Conservation (phyloP, 106 monocot genomes). For the Xerophyta viscosa region DNA sequence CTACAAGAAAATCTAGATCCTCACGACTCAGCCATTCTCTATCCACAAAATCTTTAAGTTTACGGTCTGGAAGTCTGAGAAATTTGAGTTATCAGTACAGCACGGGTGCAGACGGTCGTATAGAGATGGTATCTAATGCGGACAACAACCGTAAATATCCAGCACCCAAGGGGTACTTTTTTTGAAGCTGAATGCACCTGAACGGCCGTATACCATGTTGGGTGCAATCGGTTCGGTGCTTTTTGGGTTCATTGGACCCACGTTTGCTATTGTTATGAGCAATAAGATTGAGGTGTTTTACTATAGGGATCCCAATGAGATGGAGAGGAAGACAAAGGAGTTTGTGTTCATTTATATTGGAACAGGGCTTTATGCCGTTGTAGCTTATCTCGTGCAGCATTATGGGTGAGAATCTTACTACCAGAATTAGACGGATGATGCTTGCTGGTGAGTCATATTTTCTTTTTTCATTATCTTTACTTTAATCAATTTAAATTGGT, state of each 20-base stretch:
- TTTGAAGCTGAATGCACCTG: constrained; percentile 89
- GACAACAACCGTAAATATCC: constrained; percentile 87
- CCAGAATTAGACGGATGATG: constrained; percentile 97
- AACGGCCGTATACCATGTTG: constrained; percentile 86
- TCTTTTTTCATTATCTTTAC: not conserved
- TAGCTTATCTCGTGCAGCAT: constrained; percentile 92
- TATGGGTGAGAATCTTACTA: constrained; percentile 99
- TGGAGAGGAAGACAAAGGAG: constrained; percentile 89
- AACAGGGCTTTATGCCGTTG: constrained; percentile 91
- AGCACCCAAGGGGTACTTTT: constrained; percentile 86
- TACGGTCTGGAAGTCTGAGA: constrained; percentile 80
- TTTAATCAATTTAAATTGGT: no score
- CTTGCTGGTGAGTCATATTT: constrained; percentile 41
- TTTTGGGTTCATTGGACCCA: constrained; percentile 95
- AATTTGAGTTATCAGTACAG: constrained; percentile 98
- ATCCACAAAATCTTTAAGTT: constrained; percentile 87
- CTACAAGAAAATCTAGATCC: constrained; percentile 64
- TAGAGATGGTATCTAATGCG: constrained; percentile 96
- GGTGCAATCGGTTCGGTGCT: constrained; percentile 89
- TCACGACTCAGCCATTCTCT: constrained; percentile 91
- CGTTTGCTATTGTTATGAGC: constrained; percentile 96
- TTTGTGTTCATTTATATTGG: constrained; percentile 96
- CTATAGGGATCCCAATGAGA: constrained; percentile 62
- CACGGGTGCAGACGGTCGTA: constrained; percentile 86
- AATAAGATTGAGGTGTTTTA: constrained; percentile 99